Base-by-base conservation (phyloP, 371 early-diverging fungal genomes). In the Mucor piriformis region DNA sequence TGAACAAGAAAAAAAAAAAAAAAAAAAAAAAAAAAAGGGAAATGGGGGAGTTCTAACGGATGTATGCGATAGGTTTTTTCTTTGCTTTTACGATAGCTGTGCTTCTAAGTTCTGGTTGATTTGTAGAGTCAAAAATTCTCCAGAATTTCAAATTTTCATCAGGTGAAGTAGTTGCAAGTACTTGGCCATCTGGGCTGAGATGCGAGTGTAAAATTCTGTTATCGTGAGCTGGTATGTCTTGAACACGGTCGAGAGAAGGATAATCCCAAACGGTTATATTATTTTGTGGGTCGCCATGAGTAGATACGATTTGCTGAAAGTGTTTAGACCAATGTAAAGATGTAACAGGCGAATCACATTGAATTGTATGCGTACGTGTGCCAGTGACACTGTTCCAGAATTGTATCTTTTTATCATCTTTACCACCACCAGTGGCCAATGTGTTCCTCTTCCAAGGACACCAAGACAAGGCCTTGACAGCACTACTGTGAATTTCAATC, bases 61-160 rank as follows among this genome's bases (percentile, higher is more conserved):
- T n/a, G n/a, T n/a, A n/a, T n/a, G n/a, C n/a, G n/a, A n/a, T n/a
- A n/a, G n/a, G n/a, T n/a, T n/a, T n/a, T 3, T 25, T 16, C 25
- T 37, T 32, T 52, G 42, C n/a, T n/a, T n/a, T n/a, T n/a, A n/a
- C n/a, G n/a, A n/a, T n/a, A n/a, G n/a, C n/a, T n/a, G n/a, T n/a
- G n/a, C n/a, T 25, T 51, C 20, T 12, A 34, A 63, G 47, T 3
- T 18, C 38, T 12, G 57, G 35, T 16, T 50, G 43, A 13, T 61
- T 61, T n/a, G 63, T 33, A 10, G 54, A 3, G 6, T 90, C 88
- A 79, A 95, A 97, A 50, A 93, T 69, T 60, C 88, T 90, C 99
- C 99, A 99, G 79, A 99, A 97, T 79, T 99, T 99, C 48, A 99
- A 70, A 57, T 90, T 94, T 69, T 97, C 98, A 77, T 99, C 99